These are phyloP conservation scores for Paxillus rubicundulus DNA, from an alignment of 768 basidiomycete species.

Conservation along the genomic window DNA sequence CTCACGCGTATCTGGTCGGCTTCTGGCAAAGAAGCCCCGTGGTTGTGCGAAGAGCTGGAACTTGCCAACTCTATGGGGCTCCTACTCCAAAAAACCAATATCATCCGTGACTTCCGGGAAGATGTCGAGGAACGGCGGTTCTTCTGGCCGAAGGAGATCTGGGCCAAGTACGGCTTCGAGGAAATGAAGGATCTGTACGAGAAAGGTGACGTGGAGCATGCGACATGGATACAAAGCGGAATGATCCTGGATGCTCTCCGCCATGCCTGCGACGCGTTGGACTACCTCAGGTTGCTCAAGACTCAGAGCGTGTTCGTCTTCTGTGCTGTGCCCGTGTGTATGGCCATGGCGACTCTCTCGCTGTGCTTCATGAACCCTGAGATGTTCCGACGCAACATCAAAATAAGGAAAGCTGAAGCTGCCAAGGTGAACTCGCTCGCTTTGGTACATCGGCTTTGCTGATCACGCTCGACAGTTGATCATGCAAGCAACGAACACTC, in stretches of 20 bases:
- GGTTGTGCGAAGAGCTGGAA: slow-evolving; percentile 77
- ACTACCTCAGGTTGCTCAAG: slow-evolving; percentile 82
- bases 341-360: slow-evolving; percentile 94
- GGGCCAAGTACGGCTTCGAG: slow-evolving; percentile 73
- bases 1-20: slow-evolving; percentile 85
- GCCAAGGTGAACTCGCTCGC: slow-evolving; percentile 51
- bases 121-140: slow-evolving; percentile 80
- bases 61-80: slow-evolving; percentile 95
- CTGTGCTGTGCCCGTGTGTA: slow-evolving; percentile 89
- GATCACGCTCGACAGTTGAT: slow-evolving; percentile 59
- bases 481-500: slow-evolving; percentile 87
- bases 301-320: slow-evolving; percentile 96
- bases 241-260: slow-evolving; percentile 88
- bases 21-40: slow-evolving; percentile 75
- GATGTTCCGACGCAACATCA: slow-evolving; percentile 86
- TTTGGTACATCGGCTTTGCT: neutral
- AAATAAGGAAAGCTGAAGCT: slow-evolving; percentile 91
- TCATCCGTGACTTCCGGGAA: slow-evolving; percentile 93
- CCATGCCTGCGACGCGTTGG: slow-evolving; percentile 82
- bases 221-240: slow-evolving; percentile 78
- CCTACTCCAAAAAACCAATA: slow-evolving; percentile 95
- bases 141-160: slow-evolving; percentile 96
- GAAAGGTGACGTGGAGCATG: slow-evolving; percentile 57
- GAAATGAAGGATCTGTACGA: slow-evolving; percentile 68
- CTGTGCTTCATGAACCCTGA: slow-evolving; percentile 90